Base-by-base conservation (phyloP, 2,329 filamentous ascomycete genomes). In the Fusarium heterosporum region DNA sequence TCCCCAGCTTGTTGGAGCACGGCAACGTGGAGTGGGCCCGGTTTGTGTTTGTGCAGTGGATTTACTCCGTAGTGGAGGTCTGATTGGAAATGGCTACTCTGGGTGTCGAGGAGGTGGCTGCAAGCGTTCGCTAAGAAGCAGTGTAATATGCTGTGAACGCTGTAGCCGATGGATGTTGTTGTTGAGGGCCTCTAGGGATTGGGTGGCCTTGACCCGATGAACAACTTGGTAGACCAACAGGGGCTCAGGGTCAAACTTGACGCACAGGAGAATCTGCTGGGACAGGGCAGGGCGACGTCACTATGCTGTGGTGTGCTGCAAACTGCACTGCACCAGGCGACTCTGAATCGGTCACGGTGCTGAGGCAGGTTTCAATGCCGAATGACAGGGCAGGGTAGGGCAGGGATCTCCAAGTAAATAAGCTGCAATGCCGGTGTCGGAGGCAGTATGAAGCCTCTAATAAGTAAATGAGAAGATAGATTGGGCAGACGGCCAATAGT, bases 81-180 rank as follows among this genome's bases (percentile, higher is more conserved):
- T 58, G 58, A 66, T 68, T 72, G 70, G 66, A 71, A 70, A 72
- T 71, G 61, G 62, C 55, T 59, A 42, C 55, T 64, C 59, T 53
- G 43, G 55, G 45, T 46, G 56, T 67, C 51, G 46, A 62, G 45
- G 29, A 25, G 50, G 50, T 19, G 17, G 51, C 45, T 60, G 49
- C 48, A 30, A 52, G 39, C 41, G 40, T 52, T 52, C 39, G 50
- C 47, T 42, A 47, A 22, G 19, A 48, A 43, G 43, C 38, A 43
- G 39, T 34, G 55, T 19, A 49, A 42, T 38, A 52, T 47, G 50
- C n/a, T 42, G 47, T 42, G 51, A 30, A 40, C 48, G 47, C 48
- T 50, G 51, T 64, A 65, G 39, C 41, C 42, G 51, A 66, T 61
- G 46, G 22, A n/a, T 41, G 12, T 46, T 62, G 14, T 62, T 53